Percentiles rank a stretch among this genome's conserved stretches.
phyloP scores from a whole-genome alignment of 768 basidiomycete genomes.

The Xerocomellus intermedius region DNA sequence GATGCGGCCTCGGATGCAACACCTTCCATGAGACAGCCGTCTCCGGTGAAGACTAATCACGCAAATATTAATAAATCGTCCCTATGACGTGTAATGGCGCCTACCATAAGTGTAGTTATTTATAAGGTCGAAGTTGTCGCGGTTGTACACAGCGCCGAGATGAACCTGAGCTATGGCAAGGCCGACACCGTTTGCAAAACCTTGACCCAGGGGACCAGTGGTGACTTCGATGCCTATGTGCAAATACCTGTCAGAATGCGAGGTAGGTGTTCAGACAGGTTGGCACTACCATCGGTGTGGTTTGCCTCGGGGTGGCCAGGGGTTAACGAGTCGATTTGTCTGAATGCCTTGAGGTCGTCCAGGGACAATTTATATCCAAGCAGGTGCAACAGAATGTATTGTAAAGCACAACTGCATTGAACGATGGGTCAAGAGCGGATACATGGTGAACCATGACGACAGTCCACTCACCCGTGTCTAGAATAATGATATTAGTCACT shows the following conservation, averaged over 20 bases:
- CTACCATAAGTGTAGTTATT: constrained; percentile 88
- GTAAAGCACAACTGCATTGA: constrained; percentile 75
- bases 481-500: constrained; percentile 8
- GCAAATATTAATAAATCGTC: constrained; percentile 2
- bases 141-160: constrained; percentile 87
- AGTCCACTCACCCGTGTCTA: constrained; percentile 68
- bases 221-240: constrained; percentile 78
- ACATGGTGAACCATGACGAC: neutral
- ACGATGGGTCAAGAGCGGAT: constrained; percentile 3
- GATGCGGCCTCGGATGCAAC: constrained; percentile 90
- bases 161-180: constrained; percentile 93
- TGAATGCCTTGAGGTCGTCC: constrained; percentile 92
- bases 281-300: constrained; percentile 56
- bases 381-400: constrained; percentile 90
- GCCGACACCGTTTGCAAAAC: constrained; percentile 91
- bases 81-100: constrained; percentile 6
- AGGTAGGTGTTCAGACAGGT: neutral
- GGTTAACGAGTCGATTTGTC: constrained; percentile 85
- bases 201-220: constrained; percentile 94
- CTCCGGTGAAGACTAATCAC: constrained; percentile 77
- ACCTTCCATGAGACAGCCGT: constrained; percentile 98
- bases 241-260: constrained; percentile 5
- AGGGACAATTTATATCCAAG: constrained; percentile 88
- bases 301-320: constrained; percentile 89
- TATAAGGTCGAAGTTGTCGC: constrained; percentile 74